phyloP scores from a whole-genome alignment of 768 basidiomycete genomes.

The Podaxis sp. region DNA sequence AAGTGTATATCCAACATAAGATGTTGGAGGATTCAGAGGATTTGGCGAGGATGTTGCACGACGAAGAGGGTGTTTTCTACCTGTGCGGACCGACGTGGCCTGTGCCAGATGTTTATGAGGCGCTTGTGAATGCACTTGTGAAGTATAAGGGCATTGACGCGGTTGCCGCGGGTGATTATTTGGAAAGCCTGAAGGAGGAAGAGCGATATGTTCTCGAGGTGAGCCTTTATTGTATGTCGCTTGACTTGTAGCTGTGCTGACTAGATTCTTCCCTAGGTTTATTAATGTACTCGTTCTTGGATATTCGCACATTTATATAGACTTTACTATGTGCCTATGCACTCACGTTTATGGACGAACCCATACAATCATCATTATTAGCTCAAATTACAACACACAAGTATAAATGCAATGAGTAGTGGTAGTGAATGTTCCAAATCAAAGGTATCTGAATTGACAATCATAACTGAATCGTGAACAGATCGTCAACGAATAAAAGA shows the following conservation, averaged over 20 bases:
- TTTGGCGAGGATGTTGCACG: slow-evolving; percentile 72
- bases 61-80: slow-evolving; percentile 84
- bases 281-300: slow-evolving; percentile 17
- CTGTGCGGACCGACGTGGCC: slow-evolving; percentile 99
- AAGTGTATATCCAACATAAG: slow-evolving; percentile 99
- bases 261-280: slow-evolving; percentile 20
- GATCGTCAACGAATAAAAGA: neutral
- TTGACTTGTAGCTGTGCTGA: neutral
- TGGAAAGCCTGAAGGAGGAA: slow-evolving; percentile 92
- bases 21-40: slow-evolving; percentile 87
- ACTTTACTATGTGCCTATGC: neutral
- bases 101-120: slow-evolving; percentile 97
- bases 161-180: slow-evolving; percentile 69
- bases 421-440: neutral
- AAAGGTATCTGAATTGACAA: neutral
- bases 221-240: slow-evolving; percentile 14
- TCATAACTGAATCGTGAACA: neutral
- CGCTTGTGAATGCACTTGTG: slow-evolving; percentile 78
- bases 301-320: neutral
- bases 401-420: neutral
- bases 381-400: neutral
- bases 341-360: neutral
- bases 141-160: slow-evolving; percentile 65
- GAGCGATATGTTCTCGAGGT: slow-evolving; percentile 98
- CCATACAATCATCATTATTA: neutral